Evolutionary conservation across 2,329 filamentous ascomycete genomes (phyloP).

Genomic region (Penicillium sp.): DNA sequence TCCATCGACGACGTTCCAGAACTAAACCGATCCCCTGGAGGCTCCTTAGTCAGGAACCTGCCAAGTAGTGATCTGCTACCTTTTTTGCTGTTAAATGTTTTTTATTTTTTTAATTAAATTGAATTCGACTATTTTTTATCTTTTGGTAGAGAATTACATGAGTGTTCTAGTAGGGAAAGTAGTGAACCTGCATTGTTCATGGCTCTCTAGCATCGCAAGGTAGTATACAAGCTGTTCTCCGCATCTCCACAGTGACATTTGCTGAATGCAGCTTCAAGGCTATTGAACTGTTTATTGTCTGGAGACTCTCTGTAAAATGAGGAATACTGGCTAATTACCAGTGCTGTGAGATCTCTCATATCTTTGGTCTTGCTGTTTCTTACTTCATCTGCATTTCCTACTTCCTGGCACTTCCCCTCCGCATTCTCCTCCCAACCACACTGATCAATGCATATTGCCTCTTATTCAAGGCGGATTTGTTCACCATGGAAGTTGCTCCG

Average conservation of each 20-base stretch:
- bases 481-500: constrained; percentile 67
- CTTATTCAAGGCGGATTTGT: neutral
- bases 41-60: constrained; percentile 9
- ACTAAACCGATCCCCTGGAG: constrained; percentile 3
- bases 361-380: neutral
- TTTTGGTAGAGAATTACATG: too few relatives aligned
- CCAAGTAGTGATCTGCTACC: neutral
- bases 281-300: too few relatives aligned
- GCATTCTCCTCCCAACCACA: neutral
- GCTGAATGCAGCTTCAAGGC: too few relatives aligned
- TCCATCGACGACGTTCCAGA: neutral
- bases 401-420: neutral
- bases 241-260: too few relatives aligned
- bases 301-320: too few relatives aligned
- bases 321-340: too few relatives aligned
- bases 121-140: neutral
- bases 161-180: too few relatives aligned
- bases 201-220: too few relatives aligned
- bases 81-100: neutral
- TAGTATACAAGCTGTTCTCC: too few relatives aligned
- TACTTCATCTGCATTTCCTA: neutral
- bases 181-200: too few relatives aligned
- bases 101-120: neutral
- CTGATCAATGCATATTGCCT: neutral
- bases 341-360: neutral